These are phyloP conservation scores for Xanthoconium purpureum DNA, from an alignment of 768 basidiomycete species.

Conservation along the genomic window DNA sequence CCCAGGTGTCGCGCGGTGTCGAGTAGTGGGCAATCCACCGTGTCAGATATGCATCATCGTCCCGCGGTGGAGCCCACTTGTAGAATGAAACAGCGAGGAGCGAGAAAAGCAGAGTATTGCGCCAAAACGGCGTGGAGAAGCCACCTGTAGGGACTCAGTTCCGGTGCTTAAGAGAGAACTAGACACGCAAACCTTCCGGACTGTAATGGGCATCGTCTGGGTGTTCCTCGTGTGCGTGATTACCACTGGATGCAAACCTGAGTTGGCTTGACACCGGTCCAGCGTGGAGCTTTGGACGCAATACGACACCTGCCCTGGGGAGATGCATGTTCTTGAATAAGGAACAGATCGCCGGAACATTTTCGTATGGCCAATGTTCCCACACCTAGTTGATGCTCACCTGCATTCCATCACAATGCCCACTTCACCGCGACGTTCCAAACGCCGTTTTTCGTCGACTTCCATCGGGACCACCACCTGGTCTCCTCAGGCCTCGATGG, in stretches of 20 bases:
- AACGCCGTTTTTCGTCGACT: slow-evolving; percentile 32
- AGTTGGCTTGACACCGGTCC: slow-evolving; percentile 33
- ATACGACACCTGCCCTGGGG: slow-evolving; percentile 36
- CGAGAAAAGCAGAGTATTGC: slow-evolving; percentile 53
- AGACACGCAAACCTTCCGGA: slow-evolving; percentile 52
- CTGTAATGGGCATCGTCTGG: slow-evolving; percentile 44
- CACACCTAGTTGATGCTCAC: slow-evolving; percentile 11
- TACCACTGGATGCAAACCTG: slow-evolving; percentile 43
- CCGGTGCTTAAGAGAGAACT: background rate
- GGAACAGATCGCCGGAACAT: background rate
- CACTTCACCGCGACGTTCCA: slow-evolving; percentile 32
- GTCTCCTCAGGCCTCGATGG: slow-evolving; percentile 15
- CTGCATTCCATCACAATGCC: slow-evolving; percentile 21
- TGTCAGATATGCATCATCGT: slow-evolving; percentile 61
- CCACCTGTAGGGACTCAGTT: slow-evolving; percentile 33
- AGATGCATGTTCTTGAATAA: slow-evolving; percentile 26
- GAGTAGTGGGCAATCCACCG: slow-evolving; percentile 61
- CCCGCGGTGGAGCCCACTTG: slow-evolving; percentile 64
- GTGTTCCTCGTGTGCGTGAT: slow-evolving; percentile 41
- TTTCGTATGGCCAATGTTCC: slow-evolving; percentile 8
- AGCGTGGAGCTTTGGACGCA: slow-evolving; percentile 33
- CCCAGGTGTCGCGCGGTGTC: slow-evolving; percentile 54
- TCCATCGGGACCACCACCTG: slow-evolving; percentile 26
- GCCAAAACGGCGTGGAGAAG: slow-evolving; percentile 67
- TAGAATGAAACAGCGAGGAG: slow-evolving; percentile 53